Percentiles rank a stretch among this genome's conserved stretches.
Evolutionary conservation across 2,329 filamentous ascomycete species (phyloP).

Genomic region (Phaeophleospora eucalypticola): DNA sequence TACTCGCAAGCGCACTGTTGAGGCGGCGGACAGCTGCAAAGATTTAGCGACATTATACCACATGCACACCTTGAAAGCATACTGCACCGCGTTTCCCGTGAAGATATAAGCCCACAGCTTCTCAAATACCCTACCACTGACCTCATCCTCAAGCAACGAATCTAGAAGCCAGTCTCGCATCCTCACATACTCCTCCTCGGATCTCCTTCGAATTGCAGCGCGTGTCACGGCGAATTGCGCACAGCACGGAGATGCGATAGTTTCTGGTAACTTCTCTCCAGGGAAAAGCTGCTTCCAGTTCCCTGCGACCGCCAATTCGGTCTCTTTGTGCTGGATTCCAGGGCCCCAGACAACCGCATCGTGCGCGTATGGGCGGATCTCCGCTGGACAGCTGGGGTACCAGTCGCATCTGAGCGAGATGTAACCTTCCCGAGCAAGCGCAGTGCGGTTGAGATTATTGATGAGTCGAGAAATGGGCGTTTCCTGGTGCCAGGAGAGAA

Average conservation of each 20-base stretch:
- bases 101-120: constrained; percentile 55
- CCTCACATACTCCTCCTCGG: constrained; percentile 30
- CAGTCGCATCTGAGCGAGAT: constrained; percentile 26
- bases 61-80: background rate
- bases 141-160: constrained; percentile 45
- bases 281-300: constrained; percentile 17
- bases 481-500: constrained; percentile 27
- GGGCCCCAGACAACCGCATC: constrained; percentile 26
- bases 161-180: constrained; percentile 49
- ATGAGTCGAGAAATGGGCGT: constrained; percentile 22
- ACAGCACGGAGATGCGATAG: constrained; percentile 24
- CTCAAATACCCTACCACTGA: constrained; percentile 53
- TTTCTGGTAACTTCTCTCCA: constrained; percentile 37
- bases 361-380: constrained; percentile 21
- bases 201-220: constrained; percentile 27
- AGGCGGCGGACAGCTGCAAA: constrained; percentile 18
- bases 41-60: background rate
- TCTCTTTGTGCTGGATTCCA: constrained; percentile 21
- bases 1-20: constrained; percentile 21
- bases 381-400: constrained; percentile 24
- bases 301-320: constrained; percentile 14
- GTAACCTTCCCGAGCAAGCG: constrained; percentile 23
- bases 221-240: constrained; percentile 34
- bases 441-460: constrained; percentile 19
- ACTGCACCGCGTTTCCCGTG: constrained; percentile 19